Evolutionary conservation across 2,329 filamentous ascomycete species (phyloP).

Genomic region (Aureobasidium leucospermi): DNA sequence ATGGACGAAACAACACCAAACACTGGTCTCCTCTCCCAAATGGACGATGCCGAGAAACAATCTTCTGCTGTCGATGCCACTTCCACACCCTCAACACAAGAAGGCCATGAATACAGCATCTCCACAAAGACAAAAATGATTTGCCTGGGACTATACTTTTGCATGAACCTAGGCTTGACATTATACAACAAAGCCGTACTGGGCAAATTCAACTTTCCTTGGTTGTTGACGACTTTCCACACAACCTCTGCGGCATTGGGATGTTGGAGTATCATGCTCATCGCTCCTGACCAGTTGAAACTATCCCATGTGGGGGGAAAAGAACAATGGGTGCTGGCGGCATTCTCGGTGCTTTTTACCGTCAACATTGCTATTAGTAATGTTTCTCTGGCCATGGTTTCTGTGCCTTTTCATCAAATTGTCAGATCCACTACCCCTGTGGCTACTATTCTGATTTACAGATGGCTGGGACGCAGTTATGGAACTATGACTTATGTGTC

Average conservation of each 20-base stretch:
- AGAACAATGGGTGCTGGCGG: slow-evolving; percentile 48
- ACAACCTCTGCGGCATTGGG: slow-evolving; percentile 51
- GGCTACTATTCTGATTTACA: slow-evolving; percentile 56
- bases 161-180: slow-evolving; percentile 44
- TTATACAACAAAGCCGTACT: slow-evolving; percentile 53
- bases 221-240: slow-evolving; percentile 55
- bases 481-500: slow-evolving; percentile 51
- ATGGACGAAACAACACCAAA: neutral
- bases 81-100: neutral
- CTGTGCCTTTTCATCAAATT: slow-evolving; percentile 59
- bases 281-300: slow-evolving; percentile 34
- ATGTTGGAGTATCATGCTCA: slow-evolving; percentile 45
- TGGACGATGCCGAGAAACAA: neutral
- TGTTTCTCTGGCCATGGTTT: slow-evolving; percentile 51
- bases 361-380: slow-evolving; percentile 58
- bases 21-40: slow-evolving; percentile 1
- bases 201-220: slow-evolving; percentile 48
- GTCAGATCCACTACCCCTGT: slow-evolving; percentile 55
- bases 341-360: slow-evolving; percentile 55
- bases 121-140: slow-evolving; percentile 12
- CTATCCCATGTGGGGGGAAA: slow-evolving; percentile 44
- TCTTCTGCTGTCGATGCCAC: neutral
- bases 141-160: slow-evolving; percentile 36
- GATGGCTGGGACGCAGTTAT: slow-evolving; percentile 47
- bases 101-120: slow-evolving; percentile 12